phyloP scores from a whole-genome alignment of 148 eudicot genomes.

The Nepenthes gracilis region DNA sequence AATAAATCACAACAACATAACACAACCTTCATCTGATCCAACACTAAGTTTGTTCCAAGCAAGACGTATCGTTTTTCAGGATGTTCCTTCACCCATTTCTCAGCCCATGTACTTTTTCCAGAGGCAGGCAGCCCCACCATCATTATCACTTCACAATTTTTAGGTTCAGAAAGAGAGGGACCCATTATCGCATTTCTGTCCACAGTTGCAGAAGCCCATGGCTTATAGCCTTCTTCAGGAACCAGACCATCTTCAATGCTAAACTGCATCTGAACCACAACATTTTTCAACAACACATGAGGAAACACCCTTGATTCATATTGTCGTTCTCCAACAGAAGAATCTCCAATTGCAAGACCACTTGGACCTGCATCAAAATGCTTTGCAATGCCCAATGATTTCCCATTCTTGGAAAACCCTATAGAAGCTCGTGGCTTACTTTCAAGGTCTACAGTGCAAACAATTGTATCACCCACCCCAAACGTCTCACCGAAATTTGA shows the following conservation, averaged over 20 bases:
- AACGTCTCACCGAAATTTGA: constrained; percentile 44
- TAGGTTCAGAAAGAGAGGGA: constrained; percentile 26
- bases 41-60: constrained; percentile 53
- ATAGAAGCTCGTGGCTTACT: constrained; percentile 26
- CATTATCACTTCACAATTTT: constrained; percentile 43
- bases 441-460: constrained; percentile 52
- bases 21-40: constrained; percentile 68
- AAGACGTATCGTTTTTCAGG: constrained; percentile 54
- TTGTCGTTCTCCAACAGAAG: constrained; percentile 10
- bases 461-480: constrained; percentile 48
- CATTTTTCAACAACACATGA: constrained; percentile 61
- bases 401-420: constrained; percentile 52
- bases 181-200: constrained; percentile 41
- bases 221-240: constrained; percentile 49
- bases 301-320: constrained; percentile 55
- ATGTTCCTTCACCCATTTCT: constrained; percentile 46
- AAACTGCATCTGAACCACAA: constrained; percentile 47
- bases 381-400: constrained; percentile 33
- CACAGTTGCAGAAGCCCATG: constrained; percentile 41
- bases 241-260: constrained; percentile 46
- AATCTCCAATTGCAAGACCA: constrained; percentile 17
- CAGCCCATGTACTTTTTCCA: constrained; percentile 74
- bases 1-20: too few species aligned
- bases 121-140: constrained; percentile 73
- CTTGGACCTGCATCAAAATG: constrained; percentile 21